A percentile compares a stretch with the other conserved stretches of the same genome.
Evolutionary conservation across 1,284 basidiomycete species (phyloP).

Genomic region (Vanrija pseudolonga): DNA sequence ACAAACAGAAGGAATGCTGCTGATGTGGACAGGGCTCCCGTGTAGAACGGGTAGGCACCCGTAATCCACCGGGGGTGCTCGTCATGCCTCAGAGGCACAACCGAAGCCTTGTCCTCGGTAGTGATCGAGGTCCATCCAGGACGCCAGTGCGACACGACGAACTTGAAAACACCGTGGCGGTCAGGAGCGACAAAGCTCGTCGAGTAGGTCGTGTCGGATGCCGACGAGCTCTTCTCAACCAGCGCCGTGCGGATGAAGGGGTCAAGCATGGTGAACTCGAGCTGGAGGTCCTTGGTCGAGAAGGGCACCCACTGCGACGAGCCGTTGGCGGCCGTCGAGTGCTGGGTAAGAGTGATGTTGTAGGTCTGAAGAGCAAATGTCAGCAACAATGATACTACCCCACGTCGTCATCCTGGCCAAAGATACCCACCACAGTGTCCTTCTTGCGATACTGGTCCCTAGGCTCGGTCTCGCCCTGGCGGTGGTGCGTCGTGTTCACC

Average conservation of each 20-base stretch:
- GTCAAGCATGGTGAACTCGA: constrained; percentile 98
- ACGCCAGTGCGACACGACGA: constrained; percentile 82
- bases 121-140: constrained; percentile 73
- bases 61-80: constrained; percentile 90
- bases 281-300: constrained; percentile 70
- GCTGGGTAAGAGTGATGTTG: constrained; percentile 55
- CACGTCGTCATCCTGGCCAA: neutral
- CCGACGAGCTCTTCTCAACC: constrained; percentile 46
- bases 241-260: constrained; percentile 80
- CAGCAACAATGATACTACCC: too few species aligned
- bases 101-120: constrained; percentile 71
- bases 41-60: constrained; percentile 93
- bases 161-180: constrained; percentile 96
- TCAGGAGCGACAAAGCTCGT: constrained; percentile 83
- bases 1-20: constrained; percentile 78
- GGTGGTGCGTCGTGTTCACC: constrained; percentile 69
- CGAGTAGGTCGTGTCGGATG: constrained; percentile 56
- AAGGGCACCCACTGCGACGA: constrained; percentile 64
- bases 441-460: constrained; percentile 76
- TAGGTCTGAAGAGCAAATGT: constrained; percentile 58
- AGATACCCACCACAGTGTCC: constrained; percentile 66
- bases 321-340: constrained; percentile 31
- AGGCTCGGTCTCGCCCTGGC: constrained; percentile 58
- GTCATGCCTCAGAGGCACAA: constrained; percentile 91
- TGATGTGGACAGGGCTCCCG: constrained; percentile 80